These are phyloP conservation scores for Aspergillus indologenus DNA, from an alignment of 495 filamentous ascomycete genomes.

Conservation along the genomic window DNA sequence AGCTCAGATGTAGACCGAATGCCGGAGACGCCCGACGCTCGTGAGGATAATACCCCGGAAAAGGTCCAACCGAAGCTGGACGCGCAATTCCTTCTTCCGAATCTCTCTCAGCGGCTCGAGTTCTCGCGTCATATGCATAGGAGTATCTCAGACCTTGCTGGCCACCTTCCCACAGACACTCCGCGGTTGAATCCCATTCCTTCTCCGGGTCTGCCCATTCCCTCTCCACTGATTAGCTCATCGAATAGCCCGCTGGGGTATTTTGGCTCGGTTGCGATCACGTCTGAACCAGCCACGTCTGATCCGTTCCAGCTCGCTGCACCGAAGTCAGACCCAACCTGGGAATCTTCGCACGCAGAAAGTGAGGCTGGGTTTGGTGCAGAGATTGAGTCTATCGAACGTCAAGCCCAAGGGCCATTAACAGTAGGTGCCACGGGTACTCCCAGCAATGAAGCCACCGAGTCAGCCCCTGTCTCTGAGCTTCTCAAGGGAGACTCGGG, in stretches of 20 bases:
- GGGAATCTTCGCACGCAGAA: not conserved
- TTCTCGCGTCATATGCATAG: constrained; percentile 15
- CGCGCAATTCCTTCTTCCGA: constrained; percentile 10
- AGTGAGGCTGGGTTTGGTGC: not conserved
- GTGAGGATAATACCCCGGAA: constrained; percentile 14
- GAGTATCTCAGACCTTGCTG: not conserved
- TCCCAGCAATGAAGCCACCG: not conserved
- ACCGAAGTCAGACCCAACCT: not conserved
- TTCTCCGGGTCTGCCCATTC: constrained; percentile 44
- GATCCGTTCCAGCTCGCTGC: constrained; percentile 10
- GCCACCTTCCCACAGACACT: constrained; percentile 35
- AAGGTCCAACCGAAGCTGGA: constrained; percentile 21
- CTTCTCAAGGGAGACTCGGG: not conserved
- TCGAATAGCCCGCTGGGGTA: constrained; percentile 28
- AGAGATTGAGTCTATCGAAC: not conserved
- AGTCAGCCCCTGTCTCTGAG: not conserved
- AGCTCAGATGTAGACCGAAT: not conserved
- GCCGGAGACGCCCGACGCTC: not conserved
- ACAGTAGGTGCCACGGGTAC: not conserved
- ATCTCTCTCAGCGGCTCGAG: not conserved
- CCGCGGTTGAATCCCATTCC: constrained; percentile 46
- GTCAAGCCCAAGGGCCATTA: not conserved
- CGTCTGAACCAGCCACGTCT: constrained; percentile 4
- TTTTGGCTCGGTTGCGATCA: constrained; percentile 24
- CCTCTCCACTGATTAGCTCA: constrained; percentile 42